Evolutionary conservation across 495 filamentous ascomycete species (phyloP).

Genomic region (Neurospora hispaniola): DNA sequence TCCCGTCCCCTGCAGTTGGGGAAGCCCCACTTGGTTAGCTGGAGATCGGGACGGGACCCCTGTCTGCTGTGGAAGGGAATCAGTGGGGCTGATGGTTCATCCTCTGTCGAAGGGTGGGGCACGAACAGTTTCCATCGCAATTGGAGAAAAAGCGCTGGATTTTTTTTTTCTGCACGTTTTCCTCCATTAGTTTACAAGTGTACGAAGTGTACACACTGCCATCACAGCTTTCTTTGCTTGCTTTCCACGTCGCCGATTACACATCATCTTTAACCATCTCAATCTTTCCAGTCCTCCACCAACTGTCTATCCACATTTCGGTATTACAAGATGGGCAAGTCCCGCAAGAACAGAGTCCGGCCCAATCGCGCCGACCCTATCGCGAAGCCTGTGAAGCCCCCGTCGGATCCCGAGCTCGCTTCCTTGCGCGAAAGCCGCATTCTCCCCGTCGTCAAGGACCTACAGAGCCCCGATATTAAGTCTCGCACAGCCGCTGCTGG

Average conservation of each 20-base stretch:
- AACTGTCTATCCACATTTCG: neutral
- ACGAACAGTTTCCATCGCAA: neutral
- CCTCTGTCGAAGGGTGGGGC: neutral
- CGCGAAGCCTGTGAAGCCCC: slow-evolving; percentile 40
- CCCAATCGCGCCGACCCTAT: slow-evolving; percentile 34
- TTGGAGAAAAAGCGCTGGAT: neutral
- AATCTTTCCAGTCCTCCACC: neutral
- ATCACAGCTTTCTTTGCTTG: neutral
- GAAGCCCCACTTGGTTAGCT: neutral
- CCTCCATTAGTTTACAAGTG: neutral
- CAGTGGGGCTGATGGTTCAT: neutral
- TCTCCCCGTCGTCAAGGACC: slow-evolving; percentile 44
- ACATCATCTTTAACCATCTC: neutral
- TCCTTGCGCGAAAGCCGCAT: slow-evolving; percentile 46
- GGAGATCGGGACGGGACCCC: neutral
- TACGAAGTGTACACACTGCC: neutral
- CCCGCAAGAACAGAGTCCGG: slow-evolving; percentile 27
- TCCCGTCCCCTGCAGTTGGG: neutral
- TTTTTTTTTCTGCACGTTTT: neutral
- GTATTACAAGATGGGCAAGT: slow-evolving; percentile 30
- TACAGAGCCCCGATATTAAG: slow-evolving; percentile 45
- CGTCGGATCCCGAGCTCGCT: slow-evolving; percentile 43
- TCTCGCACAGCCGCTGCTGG: slow-evolving; percentile 40
- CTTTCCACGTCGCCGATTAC: neutral
- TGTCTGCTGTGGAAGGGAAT: neutral